Conservation (phyloP, 768 basidiomycete genomes). For the Kwoniella europaea region DNA sequence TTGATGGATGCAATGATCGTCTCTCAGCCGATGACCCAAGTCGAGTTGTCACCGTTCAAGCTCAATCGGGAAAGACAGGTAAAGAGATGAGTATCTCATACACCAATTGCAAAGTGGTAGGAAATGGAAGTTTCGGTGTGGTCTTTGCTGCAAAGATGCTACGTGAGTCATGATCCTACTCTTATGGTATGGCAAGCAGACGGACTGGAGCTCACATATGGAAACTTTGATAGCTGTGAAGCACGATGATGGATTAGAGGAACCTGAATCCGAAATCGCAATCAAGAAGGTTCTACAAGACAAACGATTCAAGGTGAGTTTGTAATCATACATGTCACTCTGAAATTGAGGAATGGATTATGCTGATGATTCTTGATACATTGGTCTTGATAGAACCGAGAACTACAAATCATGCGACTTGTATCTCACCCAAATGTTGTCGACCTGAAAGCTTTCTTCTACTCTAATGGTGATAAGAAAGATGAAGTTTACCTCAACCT, state of each 20-base stretch:
- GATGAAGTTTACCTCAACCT: slow-evolving; percentile 99
- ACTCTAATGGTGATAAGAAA: slow-evolving; percentile 99
- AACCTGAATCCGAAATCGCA: slow-evolving; percentile 72
- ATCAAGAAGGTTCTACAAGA: slow-evolving; percentile 99
- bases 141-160: slow-evolving; percentile 94
- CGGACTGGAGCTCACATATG: too few species aligned
- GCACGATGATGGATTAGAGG: slow-evolving; percentile 44
- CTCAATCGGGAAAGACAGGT: slow-evolving; percentile 91
- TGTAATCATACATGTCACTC: neutral
- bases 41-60: slow-evolving; percentile 92
- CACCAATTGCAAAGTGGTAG: slow-evolving; percentile 97
- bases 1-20: neutral
- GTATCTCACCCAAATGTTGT: slow-evolving; percentile 97
- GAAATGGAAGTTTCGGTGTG: slow-evolving; percentile 98
- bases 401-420: slow-evolving; percentile 97
- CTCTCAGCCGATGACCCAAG: slow-evolving; percentile 79
- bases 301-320: slow-evolving; percentile 98
- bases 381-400: slow-evolving; percentile 77
- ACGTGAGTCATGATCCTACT: slow-evolving; percentile 31
- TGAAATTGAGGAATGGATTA: neutral
- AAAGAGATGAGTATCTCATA: slow-evolving; percentile 86
- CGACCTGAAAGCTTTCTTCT: slow-evolving; percentile 97
- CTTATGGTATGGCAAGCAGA: too few species aligned
- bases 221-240: slow-evolving; percentile 30
- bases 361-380: slow-evolving; percentile 14